These are phyloP conservation scores for Aspergillus ruber DNA, from an alignment of 2,329 filamentous ascomycete genomes.

Conservation along the genomic window DNA sequence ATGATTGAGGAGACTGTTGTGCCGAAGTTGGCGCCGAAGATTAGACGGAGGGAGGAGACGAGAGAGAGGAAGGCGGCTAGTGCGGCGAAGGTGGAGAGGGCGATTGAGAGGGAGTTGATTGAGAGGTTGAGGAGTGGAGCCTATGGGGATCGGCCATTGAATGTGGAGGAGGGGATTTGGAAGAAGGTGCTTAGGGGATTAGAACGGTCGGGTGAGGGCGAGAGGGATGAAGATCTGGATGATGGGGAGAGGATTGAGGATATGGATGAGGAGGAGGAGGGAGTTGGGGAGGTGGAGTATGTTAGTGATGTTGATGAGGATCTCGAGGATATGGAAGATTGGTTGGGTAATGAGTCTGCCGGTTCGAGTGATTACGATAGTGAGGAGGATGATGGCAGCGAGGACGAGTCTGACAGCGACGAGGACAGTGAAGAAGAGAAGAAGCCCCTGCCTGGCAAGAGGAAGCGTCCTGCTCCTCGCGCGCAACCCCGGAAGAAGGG, in stretches of 20 bases:
- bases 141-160: conserved; percentile 89
- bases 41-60: conserved; percentile 67
- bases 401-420: conserved; percentile 50
- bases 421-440: conserved; percentile 41
- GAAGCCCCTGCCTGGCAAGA: conserved; percentile 46
- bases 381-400: conserved; percentile 50
- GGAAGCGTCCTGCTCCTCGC: conserved; percentile 49
- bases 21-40: conserved; percentile 84
- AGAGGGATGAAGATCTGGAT: conserved; percentile 80
- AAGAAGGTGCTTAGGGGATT: conserved; percentile 90
- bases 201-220: conserved; percentile 78
- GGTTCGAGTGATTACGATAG: conserved; percentile 43
- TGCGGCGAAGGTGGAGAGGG: conserved; percentile 88
- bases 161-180: conserved; percentile 93
- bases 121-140: conserved; percentile 85
- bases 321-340: conserved; percentile 93
- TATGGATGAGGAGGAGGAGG: conserved; percentile 62
- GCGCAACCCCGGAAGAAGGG: conserved; percentile 55
- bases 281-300: conserved; percentile 77
- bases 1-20: conserved; percentile 82
- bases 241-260: conserved; percentile 77
- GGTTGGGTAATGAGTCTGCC: conserved; percentile 68
- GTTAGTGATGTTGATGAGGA: conserved; percentile 84
- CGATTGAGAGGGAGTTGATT: conserved; percentile 91
- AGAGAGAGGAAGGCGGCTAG: conserved; percentile 71